A percentile compares a stretch with the other conserved stretches of the same genome.
Evolutionary conservation across 495 filamentous ascomycete species (phyloP).

Genomic region (Podospora australis): DNA sequence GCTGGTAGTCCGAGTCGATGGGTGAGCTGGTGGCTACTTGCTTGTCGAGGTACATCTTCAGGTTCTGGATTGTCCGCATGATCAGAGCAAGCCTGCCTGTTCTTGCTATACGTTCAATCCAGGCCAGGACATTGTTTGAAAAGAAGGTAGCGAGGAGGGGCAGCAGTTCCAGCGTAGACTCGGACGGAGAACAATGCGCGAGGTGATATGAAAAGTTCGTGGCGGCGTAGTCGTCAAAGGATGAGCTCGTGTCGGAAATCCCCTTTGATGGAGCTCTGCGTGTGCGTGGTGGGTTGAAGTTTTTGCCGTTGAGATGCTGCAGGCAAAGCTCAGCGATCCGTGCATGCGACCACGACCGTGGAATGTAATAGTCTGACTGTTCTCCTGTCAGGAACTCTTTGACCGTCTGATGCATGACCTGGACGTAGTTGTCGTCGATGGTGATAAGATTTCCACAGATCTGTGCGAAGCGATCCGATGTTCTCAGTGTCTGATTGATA

Average conservation of each 20-base stretch:
- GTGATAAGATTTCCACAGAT: constrained; percentile 19
- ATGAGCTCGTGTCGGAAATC: not conserved
- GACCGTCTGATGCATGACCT: constrained; percentile 22
- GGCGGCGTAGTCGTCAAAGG: constrained; percentile 15
- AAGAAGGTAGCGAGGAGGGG: constrained; percentile 10
- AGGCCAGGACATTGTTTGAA: constrained; percentile 14
- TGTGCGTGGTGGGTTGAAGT: constrained; percentile 13
- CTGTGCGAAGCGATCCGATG: constrained; percentile 10
- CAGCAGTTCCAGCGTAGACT: constrained; percentile 8
- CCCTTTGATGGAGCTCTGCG: not conserved
- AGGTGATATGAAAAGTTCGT: constrained; percentile 19
- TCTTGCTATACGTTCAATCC: constrained; percentile 16
- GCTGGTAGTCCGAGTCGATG: constrained; percentile 11
- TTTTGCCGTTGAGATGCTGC: constrained; percentile 12
- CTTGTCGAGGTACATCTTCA: constrained; percentile 13
- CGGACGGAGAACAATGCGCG: constrained; percentile 12
- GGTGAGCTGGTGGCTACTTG: constrained; percentile 5
- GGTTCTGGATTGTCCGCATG: constrained; percentile 14
- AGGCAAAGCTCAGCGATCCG: constrained; percentile 19
- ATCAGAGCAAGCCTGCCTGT: constrained; percentile 10
- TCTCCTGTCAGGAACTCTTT: constrained; percentile 17
- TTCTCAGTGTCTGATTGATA: constrained; percentile 16
- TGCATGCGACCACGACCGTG: constrained; percentile 10
- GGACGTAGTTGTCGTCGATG: constrained; percentile 13
- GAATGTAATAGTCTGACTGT: constrained; percentile 12